Conservation (phyloP, 345 rosid species). For the Ricinus communis region DNA sequence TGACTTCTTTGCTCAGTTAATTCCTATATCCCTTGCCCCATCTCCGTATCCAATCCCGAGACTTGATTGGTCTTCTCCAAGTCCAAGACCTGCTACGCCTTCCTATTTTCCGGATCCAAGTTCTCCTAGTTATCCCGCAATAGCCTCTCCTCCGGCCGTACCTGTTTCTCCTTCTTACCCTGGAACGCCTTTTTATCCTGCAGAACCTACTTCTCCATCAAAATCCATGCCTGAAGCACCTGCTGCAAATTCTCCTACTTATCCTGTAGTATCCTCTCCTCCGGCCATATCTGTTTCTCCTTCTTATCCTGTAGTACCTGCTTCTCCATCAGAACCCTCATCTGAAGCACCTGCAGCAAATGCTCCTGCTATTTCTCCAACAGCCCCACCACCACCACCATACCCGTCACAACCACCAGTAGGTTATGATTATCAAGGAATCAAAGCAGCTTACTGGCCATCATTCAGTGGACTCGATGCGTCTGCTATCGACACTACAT, state of each 20-base stretch:
- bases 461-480: constrained; percentile 32
- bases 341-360: not conserved
- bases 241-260: not conserved
- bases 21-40: not conserved
- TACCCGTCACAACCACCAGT: constrained; percentile 1
- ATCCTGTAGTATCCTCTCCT: not conserved
- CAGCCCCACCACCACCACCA: constrained; percentile 4
- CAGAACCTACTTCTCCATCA: no score
- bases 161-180: constrained; percentile 6
- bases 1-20: not conserved
- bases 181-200: not conserved
- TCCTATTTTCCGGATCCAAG: not conserved
- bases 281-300: not conserved
- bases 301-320: not conserved
- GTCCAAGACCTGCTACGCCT: not conserved
- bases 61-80: not conserved
- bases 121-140: not conserved
- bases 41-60: not conserved
- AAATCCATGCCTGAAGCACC: not conserved
- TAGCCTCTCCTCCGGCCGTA: not conserved
- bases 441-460: constrained; percentile 53
- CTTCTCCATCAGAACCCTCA: no score
- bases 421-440: not conserved
- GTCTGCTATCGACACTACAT: constrained; percentile 34
- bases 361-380: not conserved